A percentile compares a stretch with the other conserved stretches of the same genome.
phyloP scores from a whole-genome alignment of 208 protist species.

The Trypanosoma scelopori region DNA sequence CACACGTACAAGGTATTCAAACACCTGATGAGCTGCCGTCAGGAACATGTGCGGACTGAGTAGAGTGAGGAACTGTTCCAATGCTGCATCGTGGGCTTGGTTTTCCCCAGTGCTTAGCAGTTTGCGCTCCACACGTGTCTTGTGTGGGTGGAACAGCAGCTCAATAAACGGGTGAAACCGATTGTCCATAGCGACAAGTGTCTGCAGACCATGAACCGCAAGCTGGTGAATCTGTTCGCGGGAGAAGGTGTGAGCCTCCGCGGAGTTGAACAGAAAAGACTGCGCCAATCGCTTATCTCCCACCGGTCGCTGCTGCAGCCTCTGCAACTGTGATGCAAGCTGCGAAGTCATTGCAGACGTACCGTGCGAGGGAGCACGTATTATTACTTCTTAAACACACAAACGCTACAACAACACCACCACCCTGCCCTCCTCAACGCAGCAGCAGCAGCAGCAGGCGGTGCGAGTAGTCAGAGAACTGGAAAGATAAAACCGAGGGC shows the following conservation, averaged over 20 bases:
- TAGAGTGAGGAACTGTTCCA: conserved; percentile 74
- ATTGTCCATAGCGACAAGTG: conserved; percentile 78
- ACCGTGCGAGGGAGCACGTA: background rate
- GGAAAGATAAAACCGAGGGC: no score
- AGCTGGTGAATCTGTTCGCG: conserved; percentile 87
- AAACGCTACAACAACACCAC: background rate
- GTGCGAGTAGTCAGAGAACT: no score
- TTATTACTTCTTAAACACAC: conserved; percentile 2
- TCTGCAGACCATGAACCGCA: conserved; percentile 65
- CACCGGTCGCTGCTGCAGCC: conserved; percentile 69
- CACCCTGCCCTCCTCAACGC: no score
- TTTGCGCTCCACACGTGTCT: conserved; percentile 67
- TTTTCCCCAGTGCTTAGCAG: conserved; percentile 49
- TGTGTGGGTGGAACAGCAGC: conserved; percentile 57
- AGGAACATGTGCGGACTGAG: conserved; percentile 85
- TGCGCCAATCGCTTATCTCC: conserved; percentile 59
- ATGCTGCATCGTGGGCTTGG: conserved; percentile 30
- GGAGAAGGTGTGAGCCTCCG: conserved; percentile 72
- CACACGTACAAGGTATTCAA: conserved; percentile 85
- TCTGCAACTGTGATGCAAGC: conserved; percentile 77
- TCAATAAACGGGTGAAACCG: conserved; percentile 79
- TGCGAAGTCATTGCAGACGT: conserved; percentile 54
- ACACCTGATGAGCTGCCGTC: conserved; percentile 82
- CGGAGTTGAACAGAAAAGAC: conserved; percentile 79
- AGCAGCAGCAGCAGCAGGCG: no score